Base-by-base conservation (phyloP, 805 yeast genomes). In the Candida palmyrensis region DNA sequence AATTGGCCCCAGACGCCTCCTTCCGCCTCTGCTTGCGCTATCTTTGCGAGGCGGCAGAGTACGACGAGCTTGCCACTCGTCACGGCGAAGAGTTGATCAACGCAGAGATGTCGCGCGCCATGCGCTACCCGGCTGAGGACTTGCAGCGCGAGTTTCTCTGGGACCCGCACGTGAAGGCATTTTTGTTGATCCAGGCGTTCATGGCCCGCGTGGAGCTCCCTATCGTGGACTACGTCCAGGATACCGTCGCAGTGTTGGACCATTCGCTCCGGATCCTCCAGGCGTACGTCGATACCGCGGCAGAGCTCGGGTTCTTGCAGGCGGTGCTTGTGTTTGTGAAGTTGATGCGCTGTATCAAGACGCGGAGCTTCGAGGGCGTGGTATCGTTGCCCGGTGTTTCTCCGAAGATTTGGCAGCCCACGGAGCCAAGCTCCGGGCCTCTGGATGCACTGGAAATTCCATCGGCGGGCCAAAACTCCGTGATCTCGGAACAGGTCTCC, bases 201-300 rank as follows among this genome's bases (percentile, higher is more conserved):
- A 75, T 84, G 72, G 62, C 75, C 23, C 61, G 88, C 30, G 64
- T 77, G 5, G 92, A 85, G 38, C 64, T 92, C 30, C 98, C 97
- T 2, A 85, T 92, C 49, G 94, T 95, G 0, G 99, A 92, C 66
- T 92, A 92, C 53, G 69, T 82, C 7, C 97, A 90, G 52, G 98
- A 92, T 57, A 88, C 96, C 0, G 77, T 88, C 10, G 80, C 97
- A 0, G 95, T 92, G 7, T 63, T 92, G 37, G 99, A 94, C 51
- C 98, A 92, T 61, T 78, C 95, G 6, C 66, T 92, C 49, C 95
- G 98, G 73, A 82, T 92, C 41, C 60, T 89, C 34, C 98, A 92
- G 53, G 97, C 97, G 0, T 82, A 75, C 44, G 80, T 90, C 38
- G 99, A 92, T 58, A 86, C 85, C 14, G 79, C 92, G 1, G 77